Conservation (phyloP, 2,329 filamentous ascomycete species). For the Pseudogymnoascus sp. region DNA sequence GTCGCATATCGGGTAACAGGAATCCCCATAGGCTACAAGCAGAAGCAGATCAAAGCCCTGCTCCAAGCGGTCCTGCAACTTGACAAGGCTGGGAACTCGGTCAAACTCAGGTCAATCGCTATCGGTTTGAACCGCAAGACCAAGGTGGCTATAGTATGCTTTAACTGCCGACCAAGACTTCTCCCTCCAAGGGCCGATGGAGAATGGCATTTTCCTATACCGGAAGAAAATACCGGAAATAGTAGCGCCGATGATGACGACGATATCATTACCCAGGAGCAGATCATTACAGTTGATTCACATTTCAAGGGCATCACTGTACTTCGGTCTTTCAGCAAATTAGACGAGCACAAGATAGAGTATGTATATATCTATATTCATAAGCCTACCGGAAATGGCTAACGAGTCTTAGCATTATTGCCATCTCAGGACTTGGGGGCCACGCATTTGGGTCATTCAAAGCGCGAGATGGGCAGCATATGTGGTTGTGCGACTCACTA, state of each 20-base stretch:
- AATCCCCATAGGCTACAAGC: conserved; percentile 2
- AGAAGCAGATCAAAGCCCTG: not conserved
- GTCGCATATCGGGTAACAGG: not conserved
- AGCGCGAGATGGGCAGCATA: not conserved
- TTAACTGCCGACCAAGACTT: not conserved
- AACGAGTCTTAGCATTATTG: not conserved
- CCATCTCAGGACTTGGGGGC: not conserved
- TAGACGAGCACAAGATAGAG: not conserved
- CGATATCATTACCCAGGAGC: not conserved
- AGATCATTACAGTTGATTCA: not conserved
- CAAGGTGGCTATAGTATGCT: not conserved
- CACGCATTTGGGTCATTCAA: not conserved
- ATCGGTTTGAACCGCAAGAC: not conserved
- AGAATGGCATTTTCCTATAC: not conserved
- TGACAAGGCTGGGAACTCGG: not conserved
- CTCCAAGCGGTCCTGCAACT: not conserved
- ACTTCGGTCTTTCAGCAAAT: not conserved
- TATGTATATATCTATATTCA: not conserved
- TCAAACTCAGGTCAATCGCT: not conserved
- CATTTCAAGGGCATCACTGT: conserved; percentile 2
- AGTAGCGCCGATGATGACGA: not conserved
- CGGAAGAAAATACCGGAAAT: not conserved
- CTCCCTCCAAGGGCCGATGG: not conserved
- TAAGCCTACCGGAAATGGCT: not conserved
- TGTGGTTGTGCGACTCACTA: conserved; percentile 4